Conservation (phyloP, 345 rosid species). For the Corymbia maculata region DNA sequence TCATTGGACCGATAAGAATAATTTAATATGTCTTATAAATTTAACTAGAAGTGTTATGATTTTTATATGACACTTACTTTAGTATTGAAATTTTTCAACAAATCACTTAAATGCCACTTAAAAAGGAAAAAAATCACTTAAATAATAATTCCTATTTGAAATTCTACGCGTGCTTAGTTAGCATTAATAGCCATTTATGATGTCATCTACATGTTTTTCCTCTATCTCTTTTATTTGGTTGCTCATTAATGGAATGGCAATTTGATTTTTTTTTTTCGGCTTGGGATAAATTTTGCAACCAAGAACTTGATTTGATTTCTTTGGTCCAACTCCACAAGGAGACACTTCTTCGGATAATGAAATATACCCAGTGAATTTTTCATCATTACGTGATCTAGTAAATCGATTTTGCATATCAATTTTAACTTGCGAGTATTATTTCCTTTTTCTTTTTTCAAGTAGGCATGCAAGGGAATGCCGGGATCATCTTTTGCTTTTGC, state of each 20-base stretch:
- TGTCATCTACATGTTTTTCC: no score
- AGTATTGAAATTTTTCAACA: no score
- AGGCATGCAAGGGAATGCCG: neutral
- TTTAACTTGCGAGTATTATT: neutral
- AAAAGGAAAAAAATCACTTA: neutral
- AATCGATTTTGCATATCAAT: neutral
- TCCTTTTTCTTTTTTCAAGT: neutral
- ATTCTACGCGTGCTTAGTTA: neutral
- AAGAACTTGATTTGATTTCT: neutral
- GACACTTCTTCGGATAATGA: neutral
- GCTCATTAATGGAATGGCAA: no score
- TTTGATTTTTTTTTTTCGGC: no score
- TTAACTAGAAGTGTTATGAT: accelerated
- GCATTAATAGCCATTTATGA: neutral
- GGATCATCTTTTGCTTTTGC: neutral
- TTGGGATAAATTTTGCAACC: neutral
- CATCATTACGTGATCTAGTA: neutral
- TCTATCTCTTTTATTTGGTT: accelerated
- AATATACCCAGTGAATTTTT: neutral
- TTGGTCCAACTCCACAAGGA: neutral
- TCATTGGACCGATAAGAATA: accelerated
- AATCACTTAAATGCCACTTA: no score
- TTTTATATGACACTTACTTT: neutral
- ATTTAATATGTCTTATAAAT: neutral
- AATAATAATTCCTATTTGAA: accelerated